phyloP scores from a whole-genome alignment of 2,329 filamentous ascomycete genomes.

The Fusarium paranaense region DNA sequence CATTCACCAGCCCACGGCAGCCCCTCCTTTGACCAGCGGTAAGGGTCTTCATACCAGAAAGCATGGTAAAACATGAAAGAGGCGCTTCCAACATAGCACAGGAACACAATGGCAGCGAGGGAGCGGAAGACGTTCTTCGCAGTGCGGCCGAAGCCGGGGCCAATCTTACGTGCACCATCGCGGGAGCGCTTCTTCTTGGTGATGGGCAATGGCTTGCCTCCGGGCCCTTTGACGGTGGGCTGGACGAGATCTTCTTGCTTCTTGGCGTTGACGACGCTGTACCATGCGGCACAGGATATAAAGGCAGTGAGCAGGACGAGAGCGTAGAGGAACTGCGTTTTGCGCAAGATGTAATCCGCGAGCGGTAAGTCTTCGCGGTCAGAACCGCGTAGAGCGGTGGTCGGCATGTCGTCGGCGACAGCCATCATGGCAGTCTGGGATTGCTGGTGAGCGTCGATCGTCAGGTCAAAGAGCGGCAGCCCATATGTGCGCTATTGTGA shows the following conservation, averaged over 20 bases:
- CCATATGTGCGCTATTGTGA: slow-evolving; percentile 37
- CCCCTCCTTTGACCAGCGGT: slow-evolving; percentile 55
- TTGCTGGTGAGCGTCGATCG: slow-evolving; percentile 38
- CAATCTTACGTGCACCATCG: slow-evolving; percentile 58
- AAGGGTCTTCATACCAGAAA: slow-evolving; percentile 60
- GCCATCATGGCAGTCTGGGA: slow-evolving; percentile 51
- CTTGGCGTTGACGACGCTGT: slow-evolving; percentile 65
- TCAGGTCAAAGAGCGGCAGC: slow-evolving; percentile 38
- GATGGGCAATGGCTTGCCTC: slow-evolving; percentile 85
- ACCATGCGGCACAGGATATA: slow-evolving; percentile 61
- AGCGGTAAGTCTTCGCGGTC: slow-evolving; percentile 40
- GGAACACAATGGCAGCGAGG: slow-evolving; percentile 75
- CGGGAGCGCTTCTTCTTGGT: slow-evolving; percentile 67
- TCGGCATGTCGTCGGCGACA: slow-evolving; percentile 47
- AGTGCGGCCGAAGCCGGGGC: slow-evolving; percentile 70
- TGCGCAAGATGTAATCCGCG: slow-evolving; percentile 58
- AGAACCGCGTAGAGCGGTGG: slow-evolving; percentile 41
- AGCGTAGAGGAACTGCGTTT: slow-evolving; percentile 64
- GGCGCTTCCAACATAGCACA: slow-evolving; percentile 82
- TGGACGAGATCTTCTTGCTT: slow-evolving; percentile 60
- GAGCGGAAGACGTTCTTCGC: slow-evolving; percentile 81
- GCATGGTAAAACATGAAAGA: slow-evolving; percentile 80
- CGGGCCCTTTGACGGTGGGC: slow-evolving; percentile 76
- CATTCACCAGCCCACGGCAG: slow-evolving; percentile 81
- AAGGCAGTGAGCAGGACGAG: slow-evolving; percentile 65